Evolutionary conservation across 2,329 filamentous ascomycete species (phyloP).

Genomic region (Colletotrichum camelliae): DNA sequence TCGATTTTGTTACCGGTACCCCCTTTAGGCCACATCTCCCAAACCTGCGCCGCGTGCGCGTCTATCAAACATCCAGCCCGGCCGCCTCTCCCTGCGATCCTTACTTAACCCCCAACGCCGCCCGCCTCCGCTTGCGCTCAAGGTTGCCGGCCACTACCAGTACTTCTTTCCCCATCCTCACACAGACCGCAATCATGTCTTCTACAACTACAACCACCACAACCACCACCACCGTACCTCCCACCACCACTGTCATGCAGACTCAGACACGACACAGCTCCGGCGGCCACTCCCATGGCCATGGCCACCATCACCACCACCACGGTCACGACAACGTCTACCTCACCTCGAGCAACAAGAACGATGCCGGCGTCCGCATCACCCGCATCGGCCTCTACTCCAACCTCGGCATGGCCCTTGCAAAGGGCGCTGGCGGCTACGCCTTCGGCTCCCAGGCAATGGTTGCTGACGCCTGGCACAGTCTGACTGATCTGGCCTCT

Average conservation of each 20-base stretch:
- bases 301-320: slow-evolving; percentile 65
- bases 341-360: slow-evolving; percentile 81
- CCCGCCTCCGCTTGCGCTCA: neutral
- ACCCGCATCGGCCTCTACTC: slow-evolving; percentile 87
- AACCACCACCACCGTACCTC: slow-evolving; percentile 30
- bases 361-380: slow-evolving; percentile 92
- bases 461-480: slow-evolving; percentile 93
- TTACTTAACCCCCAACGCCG: slow-evolving; percentile 20
- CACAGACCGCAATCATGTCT: slow-evolving; percentile 34
- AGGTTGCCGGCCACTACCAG: neutral
- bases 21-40: slow-evolving; percentile 35
- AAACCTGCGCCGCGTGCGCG: slow-evolving; percentile 18
- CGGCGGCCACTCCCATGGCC: slow-evolving; percentile 56
- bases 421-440: slow-evolving; percentile 91
- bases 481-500: slow-evolving; percentile 91
- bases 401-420: slow-evolving; percentile 92
- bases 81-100: slow-evolving; percentile 14
- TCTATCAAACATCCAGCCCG: slow-evolving; percentile 17
- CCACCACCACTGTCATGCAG: slow-evolving; percentile 38
- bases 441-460: slow-evolving; percentile 94
- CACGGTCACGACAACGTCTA: slow-evolving; percentile 82
- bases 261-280: slow-evolving; percentile 45
- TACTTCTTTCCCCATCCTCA: slow-evolving; percentile 1
- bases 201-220: slow-evolving; percentile 34
- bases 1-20: slow-evolving; percentile 14